Percentiles rank a stretch among this genome's conserved stretches.
phyloP scores from a whole-genome alignment of 371 early-diverging fungal species.

The Actinomucor elegans region DNA sequence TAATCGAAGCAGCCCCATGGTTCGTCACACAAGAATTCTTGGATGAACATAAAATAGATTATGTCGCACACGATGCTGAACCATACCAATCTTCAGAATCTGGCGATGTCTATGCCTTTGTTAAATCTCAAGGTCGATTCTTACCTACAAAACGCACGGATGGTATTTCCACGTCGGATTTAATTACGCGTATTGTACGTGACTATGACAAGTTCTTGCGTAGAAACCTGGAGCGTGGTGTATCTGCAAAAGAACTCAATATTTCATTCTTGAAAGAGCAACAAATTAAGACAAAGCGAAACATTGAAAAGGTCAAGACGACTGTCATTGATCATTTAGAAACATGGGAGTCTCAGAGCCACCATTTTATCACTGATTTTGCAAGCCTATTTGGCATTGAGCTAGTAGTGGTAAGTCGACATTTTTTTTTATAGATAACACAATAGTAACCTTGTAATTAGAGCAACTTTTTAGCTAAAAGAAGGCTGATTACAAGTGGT shows the following conservation, averaged over 20 bases:
- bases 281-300: constrained; percentile 75
- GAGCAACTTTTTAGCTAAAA: constrained; percentile 10
- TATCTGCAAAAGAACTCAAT: constrained; percentile 84
- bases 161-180: constrained; percentile 90
- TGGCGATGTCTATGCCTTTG: constrained; percentile 89
- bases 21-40: constrained; percentile 82
- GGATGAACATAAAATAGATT: constrained; percentile 87
- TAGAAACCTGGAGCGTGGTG: constrained; percentile 88
- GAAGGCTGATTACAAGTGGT: constrained; percentile 9
- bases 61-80: constrained; percentile 94
- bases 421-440: too few species aligned
- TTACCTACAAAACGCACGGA: constrained; percentile 88
- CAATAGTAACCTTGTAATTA: too few species aligned
- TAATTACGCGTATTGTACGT: constrained; percentile 91
- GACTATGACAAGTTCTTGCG: constrained; percentile 91
- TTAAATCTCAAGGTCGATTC: constrained; percentile 85
- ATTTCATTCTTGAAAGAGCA: constrained; percentile 81
- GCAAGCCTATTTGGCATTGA: constrained; percentile 66
- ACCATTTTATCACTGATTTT: constrained; percentile 73
- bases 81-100: constrained; percentile 79
- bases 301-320: constrained; percentile 59
- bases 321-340: constrained; percentile 55
- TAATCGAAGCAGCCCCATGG: constrained; percentile 89
- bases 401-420: constrained; percentile 29
- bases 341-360: constrained; percentile 73